Base-by-base conservation (phyloP, 768 basidiomycete species). In the Phlegmacium glaucopus region DNA sequence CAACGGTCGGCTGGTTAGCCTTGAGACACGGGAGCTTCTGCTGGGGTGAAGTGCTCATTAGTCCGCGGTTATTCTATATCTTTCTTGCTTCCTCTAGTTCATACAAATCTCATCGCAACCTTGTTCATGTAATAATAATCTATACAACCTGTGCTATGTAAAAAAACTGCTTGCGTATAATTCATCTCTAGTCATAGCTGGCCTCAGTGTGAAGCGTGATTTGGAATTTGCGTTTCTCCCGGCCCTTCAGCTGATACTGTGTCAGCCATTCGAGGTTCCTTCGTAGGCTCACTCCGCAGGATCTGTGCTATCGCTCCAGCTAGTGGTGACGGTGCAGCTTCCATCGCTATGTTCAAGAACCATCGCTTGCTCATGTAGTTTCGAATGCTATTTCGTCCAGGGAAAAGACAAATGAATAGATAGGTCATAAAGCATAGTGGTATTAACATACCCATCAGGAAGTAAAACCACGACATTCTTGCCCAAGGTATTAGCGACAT, bases 291-390 rank as follows among this genome's bases (percentile, higher is more conserved):
- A 41, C 56, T 64, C 26, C 40, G 32, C 39, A 69, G 43, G 16
- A 66, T 54, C 36, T 61, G 53, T 1, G 60, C 44, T 28, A 88
- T 85, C 18, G 62, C 62, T 3, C 64, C 61, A 15, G 81, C 76
- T 27, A 85, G 69, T 4, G 76, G 69, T 3, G 85, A 76, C 1
- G 79, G 76, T 48, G 79, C 76, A 0, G 72, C 65, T 35, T 75
- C 65, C 54, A 85, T 64, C 4, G 83, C 80, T 57, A 85, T 80
- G 51, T 83, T 73, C 52, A 92, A 66, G 69, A 94, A 94, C 93
- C 93, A 95, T 9, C 84, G 79, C 60, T 93, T 94, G 69, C 87
- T 87, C 82, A 95, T 94, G 61, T 95, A 95, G 63, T 95, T 95
- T 56, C 93, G 79, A 45, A 96, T 83, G 1, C 94, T 92, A 52